Base-by-base conservation (phyloP, 2,329 filamentous ascomycete species). In the Chrysoporthe austroafricana region DNA sequence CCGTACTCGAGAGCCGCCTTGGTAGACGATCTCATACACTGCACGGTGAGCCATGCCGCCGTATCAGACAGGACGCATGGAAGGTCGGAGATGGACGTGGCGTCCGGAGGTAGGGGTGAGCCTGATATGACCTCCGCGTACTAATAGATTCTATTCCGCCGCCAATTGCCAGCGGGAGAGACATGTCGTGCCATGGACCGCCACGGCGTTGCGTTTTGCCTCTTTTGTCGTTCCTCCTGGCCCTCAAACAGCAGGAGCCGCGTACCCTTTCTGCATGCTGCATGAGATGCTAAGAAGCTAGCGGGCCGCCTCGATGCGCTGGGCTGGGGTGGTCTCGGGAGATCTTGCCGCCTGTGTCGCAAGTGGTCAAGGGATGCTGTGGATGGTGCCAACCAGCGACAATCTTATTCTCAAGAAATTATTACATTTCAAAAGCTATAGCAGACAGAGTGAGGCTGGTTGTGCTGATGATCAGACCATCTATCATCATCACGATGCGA, bases 61-160 rank as follows among this genome's bases (percentile, higher is more conserved):
- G 44, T 13, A 46, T 46, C 44, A 39, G 34, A 36, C 59, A 52
- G 26, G 39, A 61, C 59, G 66, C 66, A 64, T 68, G 64, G 48
- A 67, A 58, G 39, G 32, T 63, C 56, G 57, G 57, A 65, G 46
- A 64, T 48, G 66, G 66, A 62, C 66, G 66, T 64, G 66, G 66
- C 66, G 66, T 61, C 46, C 5, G 48, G 39, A 56, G 39, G 57
- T 62, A 68, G 62, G 66, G 66, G 57, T 68, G 60, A 62, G 66
- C 66, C 60, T 68, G 64, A 66, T 39, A 57, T 4, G 26, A 36
- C 32, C 59, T 66, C 54, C 44, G 43, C 21, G 21, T 26, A 44
- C 54, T 54, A 26, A 34, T 42, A 59, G 58, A 32, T 39, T 48
- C 43, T 14, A 5, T 46, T 4, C n/a, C 39, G 59, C 42, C 26